phyloP scores from a whole-genome alignment of 1,284 basidiomycete genomes.

The Lignosus rhinocerotis region DNA sequence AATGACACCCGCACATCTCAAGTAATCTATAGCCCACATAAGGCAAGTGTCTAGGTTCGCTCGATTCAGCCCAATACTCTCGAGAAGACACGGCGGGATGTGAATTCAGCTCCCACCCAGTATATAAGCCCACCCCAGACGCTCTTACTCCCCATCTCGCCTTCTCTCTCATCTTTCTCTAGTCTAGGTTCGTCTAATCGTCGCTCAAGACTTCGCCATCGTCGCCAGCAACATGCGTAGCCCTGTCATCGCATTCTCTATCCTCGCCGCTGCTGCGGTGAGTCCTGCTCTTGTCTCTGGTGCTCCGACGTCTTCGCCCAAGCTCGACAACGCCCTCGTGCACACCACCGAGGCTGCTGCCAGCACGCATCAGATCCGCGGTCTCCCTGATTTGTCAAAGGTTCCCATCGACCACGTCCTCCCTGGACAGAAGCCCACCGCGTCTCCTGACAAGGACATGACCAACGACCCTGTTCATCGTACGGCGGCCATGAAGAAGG shows the following conservation, averaged over 20 bases:
- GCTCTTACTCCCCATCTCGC: slow-evolving; percentile 5
- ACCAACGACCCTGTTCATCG: slow-evolving; percentile 11
- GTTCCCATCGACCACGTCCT: not conserved
- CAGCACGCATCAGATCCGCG: not conserved
- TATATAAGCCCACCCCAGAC: slow-evolving; percentile 21
- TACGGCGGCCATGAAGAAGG: slow-evolving; percentile 15
- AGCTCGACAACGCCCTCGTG: slow-evolving; percentile 18
- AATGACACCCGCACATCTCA: not conserved
- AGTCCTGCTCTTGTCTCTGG: slow-evolving; percentile 33
- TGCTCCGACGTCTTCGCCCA: slow-evolving; percentile 28
- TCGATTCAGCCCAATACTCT: slow-evolving; percentile 16
- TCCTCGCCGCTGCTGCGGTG: slow-evolving; percentile 34
- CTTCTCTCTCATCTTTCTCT: slow-evolving; percentile 18
- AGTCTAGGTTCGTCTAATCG: slow-evolving; percentile 30
- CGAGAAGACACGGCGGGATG: slow-evolving; percentile 30
- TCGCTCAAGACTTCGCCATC: slow-evolving; percentile 23
- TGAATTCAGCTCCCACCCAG: slow-evolving; percentile 16
- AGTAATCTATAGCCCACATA: not conserved
- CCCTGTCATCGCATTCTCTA: slow-evolving; percentile 35
- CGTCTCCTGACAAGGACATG: not conserved
- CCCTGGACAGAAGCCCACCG: not conserved
- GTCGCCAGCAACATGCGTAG: slow-evolving; percentile 32
- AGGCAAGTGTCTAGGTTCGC: not conserved
- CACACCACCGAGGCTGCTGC: slow-evolving; percentile 6
- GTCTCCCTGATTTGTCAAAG: not conserved